Percentiles rank a stretch among this genome's conserved stretches.
Evolutionary conservation across 331 rosid species (phyloP).

Genomic region (Quercus lobata): DNA sequence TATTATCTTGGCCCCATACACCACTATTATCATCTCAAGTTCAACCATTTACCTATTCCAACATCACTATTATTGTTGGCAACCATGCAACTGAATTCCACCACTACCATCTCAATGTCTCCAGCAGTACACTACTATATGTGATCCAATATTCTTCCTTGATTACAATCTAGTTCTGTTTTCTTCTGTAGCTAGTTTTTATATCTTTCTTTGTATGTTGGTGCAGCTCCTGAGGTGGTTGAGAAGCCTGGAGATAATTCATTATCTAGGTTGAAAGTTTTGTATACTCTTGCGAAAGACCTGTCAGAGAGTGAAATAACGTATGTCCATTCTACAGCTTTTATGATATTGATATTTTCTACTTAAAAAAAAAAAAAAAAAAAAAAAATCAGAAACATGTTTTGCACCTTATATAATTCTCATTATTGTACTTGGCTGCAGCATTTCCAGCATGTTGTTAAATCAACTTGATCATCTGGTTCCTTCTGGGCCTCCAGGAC

Average conservation of each 20-base stretch:
- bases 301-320: conserved; percentile 76
- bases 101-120: not conserved
- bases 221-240: conserved; percentile 90
- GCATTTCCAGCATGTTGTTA: conserved; percentile 53
- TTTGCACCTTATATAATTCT: conserved; percentile 11
- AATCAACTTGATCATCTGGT: conserved; percentile 68
- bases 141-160: conserved; percentile 2
- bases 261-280: conserved; percentile 49
- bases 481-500: conserved; percentile 82
- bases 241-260: conserved; percentile 97
- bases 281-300: conserved; percentile 81
- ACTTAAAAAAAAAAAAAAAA: not conserved
- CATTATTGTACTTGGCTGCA: conserved; percentile 41
- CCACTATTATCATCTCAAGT: not conserved
- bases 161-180: conserved; percentile 1
- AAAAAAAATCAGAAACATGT: not conserved
- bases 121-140: not conserved
- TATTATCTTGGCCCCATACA: not conserved
- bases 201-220: conserved; percentile 18
- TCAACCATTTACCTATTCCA: not conserved
- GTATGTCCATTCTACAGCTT: conserved; percentile 34
- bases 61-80: not conserved
- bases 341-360: conserved; percentile 6
- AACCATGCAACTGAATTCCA: too few species aligned
- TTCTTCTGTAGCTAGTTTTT: conserved; percentile 6